These are phyloP conservation scores for Colletotrichum truncatum DNA, from an alignment of 2,329 filamentous ascomycete species.

Conservation along the genomic window DNA sequence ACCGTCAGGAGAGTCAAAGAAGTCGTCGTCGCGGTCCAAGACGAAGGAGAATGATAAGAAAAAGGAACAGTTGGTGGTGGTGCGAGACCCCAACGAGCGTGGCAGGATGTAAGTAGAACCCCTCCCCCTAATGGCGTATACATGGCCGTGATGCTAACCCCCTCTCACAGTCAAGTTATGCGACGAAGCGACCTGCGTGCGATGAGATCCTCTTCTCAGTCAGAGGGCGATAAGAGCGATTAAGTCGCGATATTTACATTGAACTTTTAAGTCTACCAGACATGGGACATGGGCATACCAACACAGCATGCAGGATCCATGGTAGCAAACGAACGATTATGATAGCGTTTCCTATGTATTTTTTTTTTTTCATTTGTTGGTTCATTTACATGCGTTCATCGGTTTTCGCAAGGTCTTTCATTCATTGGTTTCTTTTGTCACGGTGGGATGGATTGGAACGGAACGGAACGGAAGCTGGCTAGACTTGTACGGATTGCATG, in stretches of 20 bases:
- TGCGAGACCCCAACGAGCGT: conserved; percentile 30
- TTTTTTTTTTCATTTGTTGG: conserved; percentile 6
- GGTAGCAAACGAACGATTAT: not conserved
- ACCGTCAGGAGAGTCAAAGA: conserved; percentile 20
- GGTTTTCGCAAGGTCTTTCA: conserved; percentile 5
- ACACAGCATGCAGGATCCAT: not conserved
- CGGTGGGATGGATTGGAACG: conserved; percentile 2
- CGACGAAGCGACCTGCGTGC: conserved; percentile 27
- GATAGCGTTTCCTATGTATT: conserved; percentile 5
- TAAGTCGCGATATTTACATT: not conserved
- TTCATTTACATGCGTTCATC: not conserved
- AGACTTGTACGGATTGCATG: conserved; percentile 27
- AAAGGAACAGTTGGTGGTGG: conserved; percentile 30
- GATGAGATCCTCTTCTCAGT: conserved; percentile 24
- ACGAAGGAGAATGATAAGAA: conserved; percentile 31
- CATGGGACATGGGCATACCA: not conserved
- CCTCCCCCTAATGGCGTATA: not conserved
- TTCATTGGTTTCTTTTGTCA: conserved; percentile 13
- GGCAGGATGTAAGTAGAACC: conserved; percentile 25
- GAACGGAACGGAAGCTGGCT: conserved; percentile 5
- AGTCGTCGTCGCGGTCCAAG: conserved; percentile 16
- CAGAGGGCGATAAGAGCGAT: conserved; percentile 27
- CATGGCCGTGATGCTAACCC: conserved; percentile 1
- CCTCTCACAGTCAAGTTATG: conserved; percentile 19
- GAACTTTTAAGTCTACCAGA: no score